Evolutionary conservation across 2,329 filamentous ascomycete genomes (phyloP).

Genomic region (Coccinonectria pachysandricola): DNA sequence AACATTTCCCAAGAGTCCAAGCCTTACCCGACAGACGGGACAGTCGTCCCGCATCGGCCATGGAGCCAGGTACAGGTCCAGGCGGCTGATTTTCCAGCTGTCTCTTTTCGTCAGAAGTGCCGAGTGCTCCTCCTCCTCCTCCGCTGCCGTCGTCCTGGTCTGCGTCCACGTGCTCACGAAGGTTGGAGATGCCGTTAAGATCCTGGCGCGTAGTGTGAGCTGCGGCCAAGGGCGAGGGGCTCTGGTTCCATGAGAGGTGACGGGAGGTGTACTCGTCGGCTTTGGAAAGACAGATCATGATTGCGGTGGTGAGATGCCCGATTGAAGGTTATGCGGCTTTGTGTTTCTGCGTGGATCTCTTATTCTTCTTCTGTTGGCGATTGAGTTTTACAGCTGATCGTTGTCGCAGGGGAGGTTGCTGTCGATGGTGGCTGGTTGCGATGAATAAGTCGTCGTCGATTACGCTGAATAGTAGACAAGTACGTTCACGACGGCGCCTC

Average conservation of each 20-base stretch:
- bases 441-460: too few relatives aligned
- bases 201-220: conserved; percentile 44
- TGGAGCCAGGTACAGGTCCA: conserved; percentile 7
- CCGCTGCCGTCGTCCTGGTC: conserved; percentile 23
- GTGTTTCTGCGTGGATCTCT: too few relatives aligned
- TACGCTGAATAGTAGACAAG: too few relatives aligned
- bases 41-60: conserved; percentile 21
- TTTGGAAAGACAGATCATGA: conserved; percentile 46
- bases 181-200: conserved; percentile 44
- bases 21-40: conserved; percentile 17
- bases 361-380: too few relatives aligned
- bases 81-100: conserved; percentile 10
- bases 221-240: conserved; percentile 36
- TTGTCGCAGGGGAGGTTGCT: too few relatives aligned
- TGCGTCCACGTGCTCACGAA: conserved; percentile 32
- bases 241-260: conserved; percentile 44
- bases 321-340: too few relatives aligned
- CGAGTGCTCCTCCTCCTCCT: conserved; percentile 12
- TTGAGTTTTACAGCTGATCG: too few relatives aligned
- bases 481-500: too few relatives aligned
- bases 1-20: background rate
- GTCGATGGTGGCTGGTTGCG: too few relatives aligned
- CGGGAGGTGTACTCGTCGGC: conserved; percentile 38
- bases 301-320: too few relatives aligned
- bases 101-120: conserved; percentile 18